Percentiles rank a stretch among this genome's conserved stretches.
These are phyloP conservation scores for Dioscorea zingiberensis DNA, from an alignment of 106 monocot species.

Conservation along the genomic window DNA sequence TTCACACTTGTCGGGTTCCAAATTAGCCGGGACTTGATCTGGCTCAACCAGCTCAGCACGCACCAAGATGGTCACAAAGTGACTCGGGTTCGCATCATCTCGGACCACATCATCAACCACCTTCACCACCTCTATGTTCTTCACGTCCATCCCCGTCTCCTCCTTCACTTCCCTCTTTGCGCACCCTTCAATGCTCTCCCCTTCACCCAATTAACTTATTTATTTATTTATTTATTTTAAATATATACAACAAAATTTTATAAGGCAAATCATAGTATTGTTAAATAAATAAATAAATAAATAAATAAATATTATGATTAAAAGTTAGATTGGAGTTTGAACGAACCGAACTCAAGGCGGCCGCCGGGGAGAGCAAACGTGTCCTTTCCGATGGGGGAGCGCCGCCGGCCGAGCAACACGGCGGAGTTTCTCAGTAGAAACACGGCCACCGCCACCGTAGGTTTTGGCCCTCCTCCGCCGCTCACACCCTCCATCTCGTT, in stretches of 20 bases:
- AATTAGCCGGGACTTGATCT: constrained; percentile 30
- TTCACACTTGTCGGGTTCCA: constrained; percentile 51
- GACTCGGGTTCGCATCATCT: constrained; percentile 11
- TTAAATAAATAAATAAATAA: background rate
- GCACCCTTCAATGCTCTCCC: constrained; percentile 44
- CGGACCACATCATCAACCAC: constrained; percentile 26
- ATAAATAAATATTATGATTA: too few species aligned
- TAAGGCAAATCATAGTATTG: background rate
- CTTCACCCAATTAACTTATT: background rate
- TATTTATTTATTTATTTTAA: too few species aligned
- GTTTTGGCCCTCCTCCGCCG: background rate
- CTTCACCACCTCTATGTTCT: constrained; percentile 27
- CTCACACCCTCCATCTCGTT: too few species aligned
- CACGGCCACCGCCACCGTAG: constrained; percentile 22
- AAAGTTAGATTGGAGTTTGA: too few species aligned
- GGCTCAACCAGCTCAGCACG: constrained; percentile 28
- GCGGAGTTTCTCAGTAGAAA: constrained; percentile 17
- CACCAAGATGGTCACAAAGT: constrained; percentile 44
- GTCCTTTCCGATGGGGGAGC: constrained; percentile 13
- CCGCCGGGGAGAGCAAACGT: constrained; percentile 34
- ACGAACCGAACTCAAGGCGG: constrained; percentile 28
- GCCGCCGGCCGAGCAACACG: constrained; percentile 26
- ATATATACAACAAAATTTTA: too few species aligned
- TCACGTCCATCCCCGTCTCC: constrained; percentile 52
- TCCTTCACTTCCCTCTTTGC: constrained; percentile 53